These are phyloP conservation scores for Clavulina sp. DNA, from an alignment of 768 basidiomycete species.

Conservation along the genomic window DNA sequence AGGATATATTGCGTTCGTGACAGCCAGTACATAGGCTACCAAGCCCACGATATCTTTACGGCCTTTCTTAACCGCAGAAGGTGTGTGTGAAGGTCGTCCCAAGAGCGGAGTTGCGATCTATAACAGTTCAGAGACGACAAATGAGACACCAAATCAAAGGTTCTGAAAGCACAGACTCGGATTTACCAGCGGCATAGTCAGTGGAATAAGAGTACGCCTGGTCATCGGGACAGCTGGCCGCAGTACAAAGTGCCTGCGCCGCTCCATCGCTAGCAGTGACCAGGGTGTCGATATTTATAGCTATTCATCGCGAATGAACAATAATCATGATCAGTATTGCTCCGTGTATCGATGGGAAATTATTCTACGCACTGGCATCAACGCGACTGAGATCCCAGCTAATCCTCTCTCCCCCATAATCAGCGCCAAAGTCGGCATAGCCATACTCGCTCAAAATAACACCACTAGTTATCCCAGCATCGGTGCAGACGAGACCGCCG, in stretches of 20 bases:
- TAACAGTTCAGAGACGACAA: no score
- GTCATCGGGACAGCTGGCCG: neutral
- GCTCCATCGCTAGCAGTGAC: neutral
- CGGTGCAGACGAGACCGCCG: conserved; percentile 4
- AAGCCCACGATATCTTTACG: no score
- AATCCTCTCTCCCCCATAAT: conserved; percentile 4
- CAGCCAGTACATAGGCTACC: no score
- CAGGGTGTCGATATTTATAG: neutral
- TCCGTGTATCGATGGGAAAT: neutral
- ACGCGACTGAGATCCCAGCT: conserved; percentile 3
- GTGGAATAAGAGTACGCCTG: conserved; percentile 5
- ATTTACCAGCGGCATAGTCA: conserved; percentile 4
- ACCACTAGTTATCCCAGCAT: conserved; percentile 3
- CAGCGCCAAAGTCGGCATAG: conserved; percentile 1
- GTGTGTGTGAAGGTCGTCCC: conserved; percentile 3
- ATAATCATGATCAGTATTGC: neutral
- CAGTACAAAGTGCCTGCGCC: neutral
- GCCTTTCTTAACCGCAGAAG: no score
- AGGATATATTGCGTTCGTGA: no score
- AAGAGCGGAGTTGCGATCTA: conserved; percentile 4
- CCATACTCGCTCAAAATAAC: conserved; percentile 6
- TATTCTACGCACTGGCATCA: neutral
- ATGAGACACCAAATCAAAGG: no score
- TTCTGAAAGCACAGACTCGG: no score
- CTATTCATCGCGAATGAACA: no score